Evolutionary conservation across 208 protist species (phyloP).

Genomic region (Leptomonas pyrrhocoris): DNA sequence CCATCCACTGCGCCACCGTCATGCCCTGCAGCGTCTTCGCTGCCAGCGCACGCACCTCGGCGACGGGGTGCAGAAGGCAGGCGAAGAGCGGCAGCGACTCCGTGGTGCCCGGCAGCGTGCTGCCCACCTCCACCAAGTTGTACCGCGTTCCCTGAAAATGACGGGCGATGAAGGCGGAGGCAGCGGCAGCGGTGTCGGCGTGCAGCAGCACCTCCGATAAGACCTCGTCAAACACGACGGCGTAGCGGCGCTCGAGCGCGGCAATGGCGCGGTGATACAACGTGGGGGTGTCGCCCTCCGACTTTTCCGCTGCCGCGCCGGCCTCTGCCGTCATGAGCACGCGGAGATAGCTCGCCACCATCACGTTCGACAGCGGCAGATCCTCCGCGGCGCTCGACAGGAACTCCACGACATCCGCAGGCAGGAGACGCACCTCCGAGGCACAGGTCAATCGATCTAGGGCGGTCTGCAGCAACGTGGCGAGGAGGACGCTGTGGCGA

Average conservation of each 20-base stretch:
- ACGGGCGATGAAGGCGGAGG: slow-evolving; percentile 60
- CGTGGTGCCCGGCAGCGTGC: slow-evolving; percentile 15
- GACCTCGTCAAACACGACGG: slow-evolving; percentile 66
- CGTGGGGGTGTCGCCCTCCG: slow-evolving; percentile 9
- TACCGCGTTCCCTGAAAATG: slow-evolving; percentile 81
- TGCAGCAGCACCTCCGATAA: slow-evolving; percentile 62
- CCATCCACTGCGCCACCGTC: slow-evolving; percentile 49
- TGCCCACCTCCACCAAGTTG: slow-evolving; percentile 61
- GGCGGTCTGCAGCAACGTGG: slow-evolving; percentile 33
- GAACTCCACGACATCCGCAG: slow-evolving; percentile 68
- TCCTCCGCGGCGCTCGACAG: slow-evolving; percentile 60
- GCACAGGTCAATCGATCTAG: slow-evolving; percentile 33
- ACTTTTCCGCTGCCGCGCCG: slow-evolving; percentile 3
- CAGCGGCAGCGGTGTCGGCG: slow-evolving; percentile 31
- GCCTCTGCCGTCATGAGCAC: slow-evolving; percentile 43
- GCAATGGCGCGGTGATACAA: slow-evolving; percentile 44
- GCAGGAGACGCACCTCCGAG: slow-evolving; percentile 37
- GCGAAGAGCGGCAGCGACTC: slow-evolving; percentile 80
- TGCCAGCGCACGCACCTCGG: slow-evolving; percentile 65
- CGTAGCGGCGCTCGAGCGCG: slow-evolving; percentile 72
- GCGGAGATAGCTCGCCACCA: slow-evolving; percentile 51
- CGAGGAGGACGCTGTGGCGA: slow-evolving; percentile 26
- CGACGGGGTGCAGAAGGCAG: slow-evolving; percentile 76
- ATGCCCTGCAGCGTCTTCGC: slow-evolving; percentile 51
- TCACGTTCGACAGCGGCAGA: slow-evolving; percentile 58